Evolutionary conservation across 805 yeast genomes (phyloP), one percentile per base, ranked within the genome.

Genomic region (Starmerella bacillaris): DNA sequence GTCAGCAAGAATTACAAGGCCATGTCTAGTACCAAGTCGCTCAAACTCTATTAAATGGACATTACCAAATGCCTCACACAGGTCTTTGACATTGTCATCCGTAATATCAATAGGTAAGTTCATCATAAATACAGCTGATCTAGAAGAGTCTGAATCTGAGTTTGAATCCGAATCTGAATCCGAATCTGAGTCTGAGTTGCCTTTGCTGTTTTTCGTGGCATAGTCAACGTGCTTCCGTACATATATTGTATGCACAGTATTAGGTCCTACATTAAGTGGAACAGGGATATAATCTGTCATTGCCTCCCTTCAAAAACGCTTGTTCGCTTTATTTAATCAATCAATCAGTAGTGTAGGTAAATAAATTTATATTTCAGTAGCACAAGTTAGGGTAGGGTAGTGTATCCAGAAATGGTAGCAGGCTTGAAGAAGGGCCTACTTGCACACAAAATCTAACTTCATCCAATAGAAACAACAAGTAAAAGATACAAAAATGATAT

Each of bases 1-100:
- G 55, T 82, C 95, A 5, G 83, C 67, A 50, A 82, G 73, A 20
- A 72, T 70, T 29, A 80, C 64, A 5, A 80, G 59, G 0, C 79
- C 86, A 44, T 63, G 70, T 37, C 64, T 46, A 2, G 56, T 54
- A 14, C 50, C 46, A 9, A 49, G 50, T 61, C 36, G 41, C 14
- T 50, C 45, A 49, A 53, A 50, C 6, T 40, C 36, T 28, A 55
- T 50, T n/a, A 56, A 48, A 12, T 55, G 49, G 47, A 63, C 67
- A 27, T 56, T 50, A 30, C 68, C 74, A 31, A 66, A 63, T 4
- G 59, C 53, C 38, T 56, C 58, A 47, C 82, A 69, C 28, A 72
- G 64, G 37, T 60, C 63, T 48, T 70, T 74, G 32, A 82, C 50
- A 24, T 60, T 59, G 29, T 64, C 61, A 12, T 68, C 48, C 18